Evolutionary conservation across 768 basidiomycete species (phyloP).

Genomic region (Rhodotorula paludigena): DNA sequence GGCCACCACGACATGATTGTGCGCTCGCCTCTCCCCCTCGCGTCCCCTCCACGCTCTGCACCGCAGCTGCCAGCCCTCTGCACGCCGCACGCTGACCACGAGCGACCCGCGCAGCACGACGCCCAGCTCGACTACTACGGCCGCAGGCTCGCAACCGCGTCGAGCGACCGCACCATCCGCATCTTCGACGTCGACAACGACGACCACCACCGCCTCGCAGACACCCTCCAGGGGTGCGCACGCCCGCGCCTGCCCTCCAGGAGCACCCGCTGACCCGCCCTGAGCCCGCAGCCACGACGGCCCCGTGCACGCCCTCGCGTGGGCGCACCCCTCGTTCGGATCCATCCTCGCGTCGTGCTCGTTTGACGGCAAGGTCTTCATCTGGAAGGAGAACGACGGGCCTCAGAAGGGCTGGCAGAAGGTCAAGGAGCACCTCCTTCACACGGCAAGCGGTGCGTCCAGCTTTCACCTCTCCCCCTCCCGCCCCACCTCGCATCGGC

Average conservation of each 20-base stretch:
- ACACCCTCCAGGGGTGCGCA: slow-evolving; percentile 69
- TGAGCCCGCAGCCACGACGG: slow-evolving; percentile 73
- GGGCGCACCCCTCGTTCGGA: slow-evolving; percentile 97
- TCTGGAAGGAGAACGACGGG: slow-evolving; percentile 82
- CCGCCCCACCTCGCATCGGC: neutral
- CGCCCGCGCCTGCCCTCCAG: neutral
- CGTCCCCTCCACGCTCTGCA: neutral
- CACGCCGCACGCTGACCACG: neutral
- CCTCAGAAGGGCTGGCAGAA: slow-evolving; percentile 65
- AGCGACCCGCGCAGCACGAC: slow-evolving; percentile 64
- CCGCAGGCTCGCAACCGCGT: slow-evolving; percentile 91
- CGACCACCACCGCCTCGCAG: slow-evolving; percentile 51
- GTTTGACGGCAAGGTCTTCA: slow-evolving; percentile 94
- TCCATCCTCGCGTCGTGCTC: slow-evolving; percentile 96
- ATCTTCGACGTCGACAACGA: slow-evolving; percentile 92
- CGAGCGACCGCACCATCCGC: slow-evolving; percentile 88
- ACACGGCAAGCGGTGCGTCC: slow-evolving; percentile 79
- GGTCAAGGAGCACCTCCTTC: slow-evolving; percentile 90
- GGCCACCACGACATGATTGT: slow-evolving; percentile 99
- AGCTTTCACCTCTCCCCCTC: neutral
- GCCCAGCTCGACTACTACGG: slow-evolving; percentile 98
- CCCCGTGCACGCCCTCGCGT: slow-evolving; percentile 96
- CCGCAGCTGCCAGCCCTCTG: neutral
- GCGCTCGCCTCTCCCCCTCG: slow-evolving; percentile 45
- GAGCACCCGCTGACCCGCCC: neutral